Percentiles rank a stretch among this genome's conserved stretches.
Conservation (phyloP, 208 protist species). For the Wallacemonas collosoma region DNA sequence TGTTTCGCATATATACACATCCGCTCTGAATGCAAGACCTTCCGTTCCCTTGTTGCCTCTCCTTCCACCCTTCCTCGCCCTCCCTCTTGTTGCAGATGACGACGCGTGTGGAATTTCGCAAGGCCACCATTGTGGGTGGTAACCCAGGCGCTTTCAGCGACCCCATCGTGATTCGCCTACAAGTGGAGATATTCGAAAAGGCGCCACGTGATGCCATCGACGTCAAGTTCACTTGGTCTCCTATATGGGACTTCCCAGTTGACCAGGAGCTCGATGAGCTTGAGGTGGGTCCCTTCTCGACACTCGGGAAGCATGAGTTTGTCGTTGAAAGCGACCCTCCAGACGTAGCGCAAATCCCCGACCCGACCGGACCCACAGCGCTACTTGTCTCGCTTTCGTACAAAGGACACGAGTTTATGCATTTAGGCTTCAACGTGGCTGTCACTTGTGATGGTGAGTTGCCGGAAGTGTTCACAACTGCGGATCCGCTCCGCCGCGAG, state of each 20-base stretch:
- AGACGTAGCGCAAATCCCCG: conserved; percentile 63
- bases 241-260: conserved; percentile 83
- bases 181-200: conserved; percentile 71
- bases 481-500: conserved; percentile 41
- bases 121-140: conserved; percentile 40
- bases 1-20: too few relatives aligned
- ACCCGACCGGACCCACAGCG: conserved; percentile 81
- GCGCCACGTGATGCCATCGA: conserved; percentile 51
- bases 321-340: conserved; percentile 69
- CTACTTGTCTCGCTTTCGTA: conserved; percentile 73
- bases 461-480: conserved; percentile 73
- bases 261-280: conserved; percentile 84
- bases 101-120: conserved; percentile 60
- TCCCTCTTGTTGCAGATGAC: conserved; percentile 25
- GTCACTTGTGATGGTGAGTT: conserved; percentile 68
- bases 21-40: neutral
- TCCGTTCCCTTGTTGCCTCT: neutral
- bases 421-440: conserved; percentile 74
- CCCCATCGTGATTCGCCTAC: conserved; percentile 53
- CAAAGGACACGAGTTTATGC: conserved; percentile 67
- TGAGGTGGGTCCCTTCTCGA: conserved; percentile 70
- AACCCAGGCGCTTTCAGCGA: conserved; percentile 55
- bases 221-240: conserved; percentile 77
- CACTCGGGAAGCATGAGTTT: conserved; percentile 70
- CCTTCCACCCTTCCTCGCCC: neutral